Evolutionary conservation across 805 yeast genomes (phyloP).

Genomic region (Ogataea haglerorum): DNA sequence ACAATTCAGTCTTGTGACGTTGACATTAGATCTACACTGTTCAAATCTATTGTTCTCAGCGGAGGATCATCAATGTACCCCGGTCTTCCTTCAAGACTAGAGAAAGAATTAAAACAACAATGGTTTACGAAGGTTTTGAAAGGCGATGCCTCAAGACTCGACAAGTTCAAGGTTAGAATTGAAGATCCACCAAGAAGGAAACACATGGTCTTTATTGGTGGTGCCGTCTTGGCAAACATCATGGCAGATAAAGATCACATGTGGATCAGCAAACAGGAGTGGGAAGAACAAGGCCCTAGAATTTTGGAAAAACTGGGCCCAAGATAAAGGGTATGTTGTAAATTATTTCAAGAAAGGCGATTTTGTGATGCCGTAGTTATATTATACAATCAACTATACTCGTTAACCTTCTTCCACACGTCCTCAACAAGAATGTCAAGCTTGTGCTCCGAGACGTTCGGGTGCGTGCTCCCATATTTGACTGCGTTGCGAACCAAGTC

Average conservation of each 20-base stretch:
- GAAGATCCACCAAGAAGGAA: slow-evolving; percentile 99
- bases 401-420: slow-evolving; percentile 53
- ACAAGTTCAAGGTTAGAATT: slow-evolving; percentile 90
- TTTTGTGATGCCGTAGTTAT: slow-evolving; percentile 3
- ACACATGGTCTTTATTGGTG: slow-evolving; percentile 98
- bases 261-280: slow-evolving; percentile 95
- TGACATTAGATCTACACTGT: slow-evolving; percentile 84
- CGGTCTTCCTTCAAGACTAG: slow-evolving; percentile 92
- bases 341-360: background rate
- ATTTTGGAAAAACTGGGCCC: slow-evolving; percentile 89
- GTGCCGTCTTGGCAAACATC: slow-evolving; percentile 95
- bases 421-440: slow-evolving; percentile 47
- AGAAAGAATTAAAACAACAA: slow-evolving; percentile 92
- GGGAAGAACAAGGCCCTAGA: slow-evolving; percentile 95
- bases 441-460: slow-evolving; percentile 33
- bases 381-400: slow-evolving; percentile 28
- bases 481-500: slow-evolving; percentile 78
- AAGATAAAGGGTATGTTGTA: slow-evolving; percentile 43
- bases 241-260: slow-evolving; percentile 98
- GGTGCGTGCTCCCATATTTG: slow-evolving; percentile 56
- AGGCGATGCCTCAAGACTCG: slow-evolving; percentile 82
- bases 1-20: slow-evolving; percentile 94
- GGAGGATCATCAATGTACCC: slow-evolving; percentile 99
- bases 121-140: slow-evolving; percentile 89
- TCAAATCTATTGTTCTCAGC: slow-evolving; percentile 87